phyloP scores from a whole-genome alignment of 768 basidiomycete genomes.

The Boletus tomentosulus region DNA sequence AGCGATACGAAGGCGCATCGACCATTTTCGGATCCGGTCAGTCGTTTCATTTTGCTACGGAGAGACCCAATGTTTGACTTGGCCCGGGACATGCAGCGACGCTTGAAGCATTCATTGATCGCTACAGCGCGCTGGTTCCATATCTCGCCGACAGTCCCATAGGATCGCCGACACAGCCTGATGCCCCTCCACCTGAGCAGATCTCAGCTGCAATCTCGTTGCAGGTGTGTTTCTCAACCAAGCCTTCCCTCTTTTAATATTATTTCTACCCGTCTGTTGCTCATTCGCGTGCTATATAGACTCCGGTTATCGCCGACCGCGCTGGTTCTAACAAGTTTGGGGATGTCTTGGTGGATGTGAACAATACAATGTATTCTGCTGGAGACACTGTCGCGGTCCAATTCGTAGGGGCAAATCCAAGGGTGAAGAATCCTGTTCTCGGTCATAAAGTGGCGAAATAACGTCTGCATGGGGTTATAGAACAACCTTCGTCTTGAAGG shows the following conservation, averaged over 20 bases:
- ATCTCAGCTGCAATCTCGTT: slow-evolving; percentile 64
- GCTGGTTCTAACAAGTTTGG: slow-evolving; percentile 59
- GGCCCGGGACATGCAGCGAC: slow-evolving; percentile 42
- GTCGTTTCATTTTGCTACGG: slow-evolving; percentile 19
- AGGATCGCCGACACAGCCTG: slow-evolving; percentile 49
- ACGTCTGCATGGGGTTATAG: slow-evolving; percentile 30
- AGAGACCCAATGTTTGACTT: background rate
- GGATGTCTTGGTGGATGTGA: slow-evolving; percentile 53
- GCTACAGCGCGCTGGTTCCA: slow-evolving; percentile 62
- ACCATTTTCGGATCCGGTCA: slow-evolving; percentile 72
- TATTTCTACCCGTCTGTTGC: background rate
- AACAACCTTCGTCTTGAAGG: slow-evolving; percentile 74
- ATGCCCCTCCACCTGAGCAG: slow-evolving; percentile 61
- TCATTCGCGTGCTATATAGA: slow-evolving; percentile 33
- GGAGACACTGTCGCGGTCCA: slow-evolving; percentile 57
- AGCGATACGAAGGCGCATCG: slow-evolving; percentile 80
- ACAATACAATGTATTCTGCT: slow-evolving; percentile 43
- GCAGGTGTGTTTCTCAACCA: slow-evolving; percentile 37
- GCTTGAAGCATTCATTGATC: slow-evolving; percentile 77
- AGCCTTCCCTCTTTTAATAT: background rate
- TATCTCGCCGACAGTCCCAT: slow-evolving; percentile 49
- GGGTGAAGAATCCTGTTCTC: slow-evolving; percentile 41
- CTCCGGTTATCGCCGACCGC: slow-evolving; percentile 57
- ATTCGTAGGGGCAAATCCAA: slow-evolving; percentile 76
- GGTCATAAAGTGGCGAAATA: background rate